phyloP scores from a whole-genome alignment of 2,329 filamentous ascomycete genomes.

The Thermomyces lanuginosus region DNA sequence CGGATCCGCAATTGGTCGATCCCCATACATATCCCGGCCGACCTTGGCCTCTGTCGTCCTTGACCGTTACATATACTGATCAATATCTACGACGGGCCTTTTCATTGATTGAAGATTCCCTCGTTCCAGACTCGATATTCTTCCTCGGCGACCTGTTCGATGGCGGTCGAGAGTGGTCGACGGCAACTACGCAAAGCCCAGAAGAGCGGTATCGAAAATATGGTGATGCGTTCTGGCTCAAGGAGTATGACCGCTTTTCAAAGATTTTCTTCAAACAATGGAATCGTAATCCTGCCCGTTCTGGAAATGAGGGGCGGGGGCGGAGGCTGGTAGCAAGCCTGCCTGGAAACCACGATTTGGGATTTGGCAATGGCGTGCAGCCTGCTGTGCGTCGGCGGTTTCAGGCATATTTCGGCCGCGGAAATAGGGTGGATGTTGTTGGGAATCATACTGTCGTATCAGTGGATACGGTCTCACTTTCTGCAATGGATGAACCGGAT shows the following conservation, averaged over 20 bases:
- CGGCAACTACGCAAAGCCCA: slow-evolving; percentile 42
- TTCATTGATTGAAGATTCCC: slow-evolving; percentile 52
- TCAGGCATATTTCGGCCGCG: slow-evolving; percentile 71
- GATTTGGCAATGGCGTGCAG: slow-evolving; percentile 76
- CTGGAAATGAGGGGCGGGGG: slow-evolving; percentile 45
- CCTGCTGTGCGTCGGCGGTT: slow-evolving; percentile 67
- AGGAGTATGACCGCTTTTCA: slow-evolving; percentile 75
- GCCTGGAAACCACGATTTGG: slow-evolving; percentile 89
- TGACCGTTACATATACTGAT: slow-evolving; percentile 63
- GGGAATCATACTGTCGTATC: slow-evolving; percentile 94
- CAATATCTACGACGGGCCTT: slow-evolving; percentile 78
- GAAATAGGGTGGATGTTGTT: slow-evolving; percentile 79
- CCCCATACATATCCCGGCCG: slow-evolving; percentile 87
- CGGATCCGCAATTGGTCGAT: slow-evolving; percentile 83
- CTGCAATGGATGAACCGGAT: slow-evolving; percentile 48
- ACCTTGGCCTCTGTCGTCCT: slow-evolving; percentile 50
- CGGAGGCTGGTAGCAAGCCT: slow-evolving; percentile 69
- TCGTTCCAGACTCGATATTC: slow-evolving; percentile 74
- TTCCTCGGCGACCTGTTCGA: slow-evolving; percentile 94
- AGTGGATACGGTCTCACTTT: slow-evolving; percentile 74
- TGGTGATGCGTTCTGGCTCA: slow-evolving; percentile 66
- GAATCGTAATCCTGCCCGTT: slow-evolving; percentile 39
- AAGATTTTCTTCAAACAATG: slow-evolving; percentile 64
- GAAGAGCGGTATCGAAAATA: slow-evolving; percentile 59
- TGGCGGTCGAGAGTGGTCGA: slow-evolving; percentile 88